Conservation (phyloP, 208 protist species). For the Acanthamoeba lenticulata region DNA sequence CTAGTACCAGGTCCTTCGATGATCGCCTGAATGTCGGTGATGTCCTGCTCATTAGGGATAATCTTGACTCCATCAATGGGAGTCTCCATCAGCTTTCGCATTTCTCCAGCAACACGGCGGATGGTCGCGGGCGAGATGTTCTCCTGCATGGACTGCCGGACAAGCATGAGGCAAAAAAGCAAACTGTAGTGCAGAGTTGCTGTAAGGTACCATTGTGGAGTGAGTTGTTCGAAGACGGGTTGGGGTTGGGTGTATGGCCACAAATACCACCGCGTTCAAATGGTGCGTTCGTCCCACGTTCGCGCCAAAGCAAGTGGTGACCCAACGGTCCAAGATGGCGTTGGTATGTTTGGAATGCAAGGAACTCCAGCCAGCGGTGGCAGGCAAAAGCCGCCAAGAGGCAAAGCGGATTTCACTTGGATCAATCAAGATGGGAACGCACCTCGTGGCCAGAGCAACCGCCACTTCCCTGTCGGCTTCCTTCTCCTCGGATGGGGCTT, state of each 20-base stretch:
- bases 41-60: constrained; percentile 89
- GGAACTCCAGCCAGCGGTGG: too few species aligned
- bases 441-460: too few species aligned
- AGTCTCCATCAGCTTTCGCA: constrained; percentile 74
- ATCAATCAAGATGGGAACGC: not conserved
- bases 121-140: constrained; percentile 75
- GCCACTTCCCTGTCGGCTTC: too few species aligned
- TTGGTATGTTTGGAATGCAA: too few species aligned
- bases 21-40: constrained; percentile 93
- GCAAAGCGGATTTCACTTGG: not conserved
- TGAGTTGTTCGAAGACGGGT: too few species aligned
- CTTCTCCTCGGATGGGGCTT: too few species aligned
- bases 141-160: constrained; percentile 45
- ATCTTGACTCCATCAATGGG: constrained; percentile 92
- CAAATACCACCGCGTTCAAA: too few species aligned
- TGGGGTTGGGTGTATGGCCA: too few species aligned
- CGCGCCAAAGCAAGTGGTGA: not conserved
- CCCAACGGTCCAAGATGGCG: too few species aligned
- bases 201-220: too few species aligned
- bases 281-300: not conserved
- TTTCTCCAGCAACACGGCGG: constrained; percentile 80
- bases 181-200: too few species aligned
- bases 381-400: not conserved
- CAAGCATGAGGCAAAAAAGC: not conserved
- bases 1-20: constrained; percentile 92